Percentiles rank a stretch among this genome's conserved stretches.
Evolutionary conservation across 2,329 filamentous ascomycete species (phyloP).

Genomic region (Botryotinia convoluta): DNA sequence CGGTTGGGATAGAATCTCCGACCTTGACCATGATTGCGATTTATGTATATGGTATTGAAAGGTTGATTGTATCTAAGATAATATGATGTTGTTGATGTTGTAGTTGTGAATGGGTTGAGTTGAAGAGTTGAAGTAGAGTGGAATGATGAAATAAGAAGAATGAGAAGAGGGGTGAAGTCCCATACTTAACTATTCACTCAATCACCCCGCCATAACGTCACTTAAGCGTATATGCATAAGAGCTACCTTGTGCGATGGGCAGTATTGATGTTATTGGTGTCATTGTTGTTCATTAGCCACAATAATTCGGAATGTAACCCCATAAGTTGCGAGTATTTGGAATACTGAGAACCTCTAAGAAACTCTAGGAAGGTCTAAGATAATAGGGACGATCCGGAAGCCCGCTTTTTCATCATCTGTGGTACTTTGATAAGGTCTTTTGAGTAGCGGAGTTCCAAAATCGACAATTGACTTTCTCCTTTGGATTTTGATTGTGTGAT

Average conservation of each 20-base stretch:
- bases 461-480: slow-evolving; percentile 6
- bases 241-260: not conserved
- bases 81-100: not conserved
- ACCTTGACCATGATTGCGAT: slow-evolving; percentile 52
- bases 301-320: not conserved
- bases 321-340: not conserved
- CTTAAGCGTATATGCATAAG: not conserved
- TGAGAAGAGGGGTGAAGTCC: not conserved
- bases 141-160: not conserved
- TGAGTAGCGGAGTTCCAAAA: not conserved
- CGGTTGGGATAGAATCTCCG: slow-evolving; percentile 74
- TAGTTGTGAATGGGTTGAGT: not conserved
- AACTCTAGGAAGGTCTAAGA: slow-evolving; percentile 6
- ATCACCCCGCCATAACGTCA: slow-evolving; percentile 3
- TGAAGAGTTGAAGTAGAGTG: not conserved
- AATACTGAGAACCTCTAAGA: slow-evolving; percentile 10
- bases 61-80: not conserved
- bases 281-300: not conserved
- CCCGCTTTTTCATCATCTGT: not conserved
- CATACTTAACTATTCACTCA: slow-evolving; percentile 2
- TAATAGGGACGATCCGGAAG: not conserved
- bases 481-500: not conserved
- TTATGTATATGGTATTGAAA: slow-evolving; percentile 5
- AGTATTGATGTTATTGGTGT: not conserved
- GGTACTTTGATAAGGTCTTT: not conserved